These are phyloP conservation scores for Decorospora gaudefroyi DNA, from an alignment of 2,329 filamentous ascomycete genomes.

Conservation along the genomic window DNA sequence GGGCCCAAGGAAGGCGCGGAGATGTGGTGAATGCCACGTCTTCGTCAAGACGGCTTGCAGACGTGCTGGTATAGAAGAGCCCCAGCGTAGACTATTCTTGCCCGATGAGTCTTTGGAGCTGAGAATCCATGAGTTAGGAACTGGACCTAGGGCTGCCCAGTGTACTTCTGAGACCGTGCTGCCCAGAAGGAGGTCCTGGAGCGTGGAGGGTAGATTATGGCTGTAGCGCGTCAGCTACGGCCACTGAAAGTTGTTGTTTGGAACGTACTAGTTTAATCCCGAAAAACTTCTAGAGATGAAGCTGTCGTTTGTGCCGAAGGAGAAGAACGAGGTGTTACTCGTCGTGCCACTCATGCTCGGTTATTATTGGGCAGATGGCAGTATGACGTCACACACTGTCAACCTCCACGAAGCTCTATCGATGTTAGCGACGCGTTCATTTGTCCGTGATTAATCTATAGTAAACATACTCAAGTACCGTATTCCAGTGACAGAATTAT, in stretches of 20 bases:
- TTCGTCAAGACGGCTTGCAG: conserved; percentile 29
- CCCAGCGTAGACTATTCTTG: conserved; percentile 39
- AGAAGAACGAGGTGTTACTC: conserved; percentile 39
- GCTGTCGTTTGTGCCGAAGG: conserved; percentile 42
- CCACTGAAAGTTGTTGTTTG: too few species aligned
- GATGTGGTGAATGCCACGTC: conserved; percentile 36
- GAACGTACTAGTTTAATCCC: conserved; percentile 39
- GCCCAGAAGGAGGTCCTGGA: conserved; percentile 33
- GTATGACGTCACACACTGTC: conserved; percentile 35
- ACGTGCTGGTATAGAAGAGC: conserved; percentile 26
- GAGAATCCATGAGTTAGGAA: conserved; percentile 42
- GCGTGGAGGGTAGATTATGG: conserved; percentile 35
- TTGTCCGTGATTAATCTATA: background rate
- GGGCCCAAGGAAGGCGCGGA: conserved; percentile 40
- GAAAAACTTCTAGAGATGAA: conserved; percentile 41
- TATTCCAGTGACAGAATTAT: background rate
- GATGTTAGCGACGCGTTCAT: conserved; percentile 1
- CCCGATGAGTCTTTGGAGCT: conserved; percentile 36
- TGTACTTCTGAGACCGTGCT: conserved; percentile 36
- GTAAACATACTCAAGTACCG: background rate
- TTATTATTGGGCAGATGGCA: conserved; percentile 29
- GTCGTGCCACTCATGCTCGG: conserved; percentile 33
- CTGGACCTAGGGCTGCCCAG: conserved; percentile 40
- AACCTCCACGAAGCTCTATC: background rate
- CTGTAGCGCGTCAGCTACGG: conserved; percentile 21